Percentiles rank a stretch among this genome's conserved stretches.
Conservation (phyloP, 148 eudicot species). For the Vaccinium myrtillus region DNA sequence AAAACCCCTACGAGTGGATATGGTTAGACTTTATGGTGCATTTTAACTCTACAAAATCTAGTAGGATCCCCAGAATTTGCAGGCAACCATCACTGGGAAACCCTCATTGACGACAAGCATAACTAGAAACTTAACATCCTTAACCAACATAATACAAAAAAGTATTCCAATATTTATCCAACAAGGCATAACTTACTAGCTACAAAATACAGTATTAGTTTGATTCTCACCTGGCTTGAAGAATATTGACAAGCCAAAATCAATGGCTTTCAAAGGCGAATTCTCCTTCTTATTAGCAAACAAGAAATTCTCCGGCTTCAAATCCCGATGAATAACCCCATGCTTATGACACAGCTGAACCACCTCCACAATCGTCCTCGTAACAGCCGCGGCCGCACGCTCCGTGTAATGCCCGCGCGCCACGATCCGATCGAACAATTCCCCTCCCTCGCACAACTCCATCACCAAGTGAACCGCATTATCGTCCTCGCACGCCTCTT, state of each 20-base stretch:
- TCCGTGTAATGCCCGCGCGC: slow-evolving; percentile 95
- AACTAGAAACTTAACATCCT: neutral
- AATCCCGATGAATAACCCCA: slow-evolving; percentile 88
- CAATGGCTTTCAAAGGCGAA: slow-evolving; percentile 93
- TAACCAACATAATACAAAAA: neutral
- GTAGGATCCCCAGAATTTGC: neutral
- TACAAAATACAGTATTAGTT: neutral
- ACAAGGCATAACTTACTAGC: neutral
- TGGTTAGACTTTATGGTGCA: neutral
- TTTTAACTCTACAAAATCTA: neutral
- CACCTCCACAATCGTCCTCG: slow-evolving; percentile 82
- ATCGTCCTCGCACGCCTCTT: slow-evolving; percentile 97
- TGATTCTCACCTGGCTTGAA: slow-evolving; percentile 70
- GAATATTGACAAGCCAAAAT: slow-evolving; percentile 95
- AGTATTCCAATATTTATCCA: neutral
- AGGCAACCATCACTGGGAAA: neutral
- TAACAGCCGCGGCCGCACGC: slow-evolving; percentile 76
- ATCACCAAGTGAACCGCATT: slow-evolving; percentile 91
- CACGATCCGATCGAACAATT: slow-evolving; percentile 91
- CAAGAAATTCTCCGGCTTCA: slow-evolving; percentile 95
- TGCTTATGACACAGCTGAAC: slow-evolving; percentile 87
- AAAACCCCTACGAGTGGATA: neutral
- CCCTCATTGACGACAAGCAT: neutral
- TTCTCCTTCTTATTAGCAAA: slow-evolving; percentile 96
- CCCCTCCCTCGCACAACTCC: slow-evolving; percentile 98